Evolutionary conservation across 208 protist species (phyloP), one percentile per base, ranked within the genome.

Genomic region (Wallacemonas sp.): DNA sequence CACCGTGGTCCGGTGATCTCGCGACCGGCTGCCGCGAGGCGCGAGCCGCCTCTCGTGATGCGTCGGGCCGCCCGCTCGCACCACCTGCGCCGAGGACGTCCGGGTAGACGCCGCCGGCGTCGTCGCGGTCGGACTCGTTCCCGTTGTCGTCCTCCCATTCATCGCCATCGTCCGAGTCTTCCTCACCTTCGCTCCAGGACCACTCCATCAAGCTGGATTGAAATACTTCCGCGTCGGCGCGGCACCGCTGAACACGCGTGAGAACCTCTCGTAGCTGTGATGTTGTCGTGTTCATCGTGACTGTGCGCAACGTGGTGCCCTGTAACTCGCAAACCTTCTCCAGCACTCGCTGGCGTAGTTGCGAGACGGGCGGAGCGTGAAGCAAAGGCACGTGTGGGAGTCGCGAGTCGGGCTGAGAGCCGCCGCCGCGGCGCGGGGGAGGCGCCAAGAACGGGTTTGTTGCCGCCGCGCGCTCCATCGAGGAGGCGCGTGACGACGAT

Each of bases 191-290:
- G n/a, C 37, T 27, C 13, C 24, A 29, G 10, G 67, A 61, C 61
- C 55, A 65, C 17, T 62, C 50, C 45, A 69, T 53, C 4, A 59
- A 38, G 22, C 59, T 58, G n/a, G 41, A 27, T 34, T 58, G 54
- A 4, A 36, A 29, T 45, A 29, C 64, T 38, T 42, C 27, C 46
- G 70, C 55, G 45, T 66, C 55, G 42, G 50, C 41, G 17, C 24
- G 2, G 32, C 34, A 55, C 39, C 34, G 42, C 36, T 33, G 48
- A 3, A 52, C 12, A 1, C 26, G 34, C n/a, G 37, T 32, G n/a
- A 54, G 46, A n/a, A 48, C 17, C 26, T 45, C 38, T 21, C 13
- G 15, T 26, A 26, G 12, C 44, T 36, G 17, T 41, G 13, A 30
- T 1, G 52, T 62, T 21, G 27, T 39, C 29, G 29, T 42, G 34